A percentile compares a stretch with the other conserved stretches of the same genome.
These are phyloP conservation scores for Heterobasidion annosum DNA, from an alignment of 1,284 basidiomycete species.

Conservation along the genomic window DNA sequence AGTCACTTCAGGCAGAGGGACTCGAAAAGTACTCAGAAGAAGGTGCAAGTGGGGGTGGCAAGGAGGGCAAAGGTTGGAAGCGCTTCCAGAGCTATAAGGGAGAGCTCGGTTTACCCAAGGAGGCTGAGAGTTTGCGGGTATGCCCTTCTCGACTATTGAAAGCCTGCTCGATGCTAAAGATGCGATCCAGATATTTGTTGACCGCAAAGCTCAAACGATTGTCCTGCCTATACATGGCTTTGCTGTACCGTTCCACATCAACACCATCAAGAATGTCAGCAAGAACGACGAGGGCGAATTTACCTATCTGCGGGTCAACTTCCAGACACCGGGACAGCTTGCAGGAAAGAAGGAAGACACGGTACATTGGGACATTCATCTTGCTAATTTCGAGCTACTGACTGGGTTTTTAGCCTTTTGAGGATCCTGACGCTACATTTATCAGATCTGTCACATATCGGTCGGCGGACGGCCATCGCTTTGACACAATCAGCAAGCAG, in stretches of 20 bases:
- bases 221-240: slow-evolving; percentile 93
- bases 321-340: slow-evolving; percentile 96
- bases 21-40: slow-evolving; percentile 79
- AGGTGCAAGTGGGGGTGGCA: slow-evolving; percentile 59
- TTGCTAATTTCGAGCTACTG: not conserved
- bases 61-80: slow-evolving; percentile 89
- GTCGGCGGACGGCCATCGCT: slow-evolving; percentile 82
- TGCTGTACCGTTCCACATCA: slow-evolving; percentile 97
- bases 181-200: slow-evolving; percentile 71
- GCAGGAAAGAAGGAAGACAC: slow-evolving; percentile 99
- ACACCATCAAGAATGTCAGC: slow-evolving; percentile 96
- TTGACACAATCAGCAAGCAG: slow-evolving; percentile 83
- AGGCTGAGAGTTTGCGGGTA: slow-evolving; percentile 71
- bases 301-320: slow-evolving; percentile 94
- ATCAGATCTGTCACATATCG: slow-evolving; percentile 94
- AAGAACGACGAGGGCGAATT: slow-evolving; percentile 97
- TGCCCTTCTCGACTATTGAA: slow-evolving; percentile 14
- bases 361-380: slow-evolving; percentile 28
- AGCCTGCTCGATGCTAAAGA: slow-evolving; percentile 5
- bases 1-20: slow-evolving; percentile 74
- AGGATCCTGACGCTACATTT: slow-evolving; percentile 95
- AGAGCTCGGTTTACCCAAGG: slow-evolving; percentile 80
- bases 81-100: slow-evolving; percentile 97
- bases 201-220: slow-evolving; percentile 85
- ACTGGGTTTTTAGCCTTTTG: slow-evolving; percentile 66